phyloP scores from a whole-genome alignment of 169 alveolate genomes.

The Eimeria necatrix region DNA sequence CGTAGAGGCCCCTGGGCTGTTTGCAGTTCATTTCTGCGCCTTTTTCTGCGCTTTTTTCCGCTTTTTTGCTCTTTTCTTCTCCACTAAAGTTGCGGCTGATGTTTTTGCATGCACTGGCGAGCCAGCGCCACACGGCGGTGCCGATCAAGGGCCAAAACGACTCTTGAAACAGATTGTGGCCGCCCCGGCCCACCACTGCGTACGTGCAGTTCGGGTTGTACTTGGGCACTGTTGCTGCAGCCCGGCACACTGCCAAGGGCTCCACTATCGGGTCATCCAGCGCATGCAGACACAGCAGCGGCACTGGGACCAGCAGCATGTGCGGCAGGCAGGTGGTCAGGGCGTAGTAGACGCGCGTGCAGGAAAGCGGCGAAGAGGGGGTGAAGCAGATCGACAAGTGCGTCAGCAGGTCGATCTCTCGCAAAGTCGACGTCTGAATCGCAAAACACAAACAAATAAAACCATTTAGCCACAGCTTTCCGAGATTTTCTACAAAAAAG shows the following conservation, averaged over 20 bases:
- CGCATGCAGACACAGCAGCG: conserved; percentile 60
- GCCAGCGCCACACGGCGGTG: not conserved
- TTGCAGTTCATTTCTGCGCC: not conserved
- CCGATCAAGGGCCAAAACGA: not conserved
- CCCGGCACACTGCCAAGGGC: conserved; percentile 11
- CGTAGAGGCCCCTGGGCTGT: not conserved
- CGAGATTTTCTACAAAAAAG: too few relatives aligned
- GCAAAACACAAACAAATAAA: not conserved
- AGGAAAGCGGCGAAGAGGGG: conserved; percentile 21
- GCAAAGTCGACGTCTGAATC: conserved; percentile 23
- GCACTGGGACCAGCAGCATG: conserved; percentile 58
- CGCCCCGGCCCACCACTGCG: conserved; percentile 39
- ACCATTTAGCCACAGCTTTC: not conserved
- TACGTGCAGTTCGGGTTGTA: conserved; percentile 48
- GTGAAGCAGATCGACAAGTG: conserved; percentile 26
- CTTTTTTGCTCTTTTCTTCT: not conserved
- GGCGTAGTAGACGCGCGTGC: conserved; percentile 48
- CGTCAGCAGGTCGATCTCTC: conserved; percentile 46
- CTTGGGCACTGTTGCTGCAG: conserved; percentile 56
- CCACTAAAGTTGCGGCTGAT: not conserved
- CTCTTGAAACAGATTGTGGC: conserved; percentile 42
- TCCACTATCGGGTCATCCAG: conserved; percentile 65
- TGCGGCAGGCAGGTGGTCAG: conserved; percentile 4
- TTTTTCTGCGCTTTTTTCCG: not conserved
- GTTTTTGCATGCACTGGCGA: not conserved